phyloP scores from a whole-genome alignment of 2,329 filamentous ascomycete species.

The Fusarium equiseti region DNA sequence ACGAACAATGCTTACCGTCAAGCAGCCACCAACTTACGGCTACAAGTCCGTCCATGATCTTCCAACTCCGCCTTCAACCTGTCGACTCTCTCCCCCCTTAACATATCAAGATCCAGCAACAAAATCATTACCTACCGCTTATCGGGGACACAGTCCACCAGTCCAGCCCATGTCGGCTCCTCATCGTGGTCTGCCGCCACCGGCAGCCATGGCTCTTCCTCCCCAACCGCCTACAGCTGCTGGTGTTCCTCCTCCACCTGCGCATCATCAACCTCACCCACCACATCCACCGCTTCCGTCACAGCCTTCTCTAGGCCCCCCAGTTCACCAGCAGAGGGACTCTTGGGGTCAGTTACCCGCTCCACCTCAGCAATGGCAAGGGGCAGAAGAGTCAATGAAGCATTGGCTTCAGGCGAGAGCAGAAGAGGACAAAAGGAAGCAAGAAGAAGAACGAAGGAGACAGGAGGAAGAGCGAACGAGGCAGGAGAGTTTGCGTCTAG shows the following conservation, averaged over 20 bases:
- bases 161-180: conserved; percentile 74
- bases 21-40: conserved; percentile 70
- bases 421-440: conserved; percentile 78
- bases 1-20: conserved; percentile 73
- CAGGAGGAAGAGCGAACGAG: conserved; percentile 78
- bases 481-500: conserved; percentile 74
- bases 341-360: conserved; percentile 69
- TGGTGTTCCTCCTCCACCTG: conserved; percentile 44
- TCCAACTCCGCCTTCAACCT: conserved; percentile 68
- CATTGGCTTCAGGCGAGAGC: conserved; percentile 77
- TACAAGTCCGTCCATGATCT: conserved; percentile 72
- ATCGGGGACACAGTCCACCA: conserved; percentile 61
- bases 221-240: conserved; percentile 56
- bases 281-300: conserved; percentile 46
- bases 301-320: conserved; percentile 46
- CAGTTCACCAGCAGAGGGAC: conserved; percentile 53
- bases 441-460: conserved; percentile 78
- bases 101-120: conserved; percentile 61
- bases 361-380: conserved; percentile 74
- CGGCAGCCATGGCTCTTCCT: conserved; percentile 73
- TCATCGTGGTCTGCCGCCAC: conserved; percentile 76
- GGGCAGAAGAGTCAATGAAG: conserved; percentile 77
- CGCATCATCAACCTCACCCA: conserved; percentile 50
- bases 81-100: conserved; percentile 67
- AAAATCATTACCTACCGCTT: conserved; percentile 55